Percentiles rank a stretch among this genome's conserved stretches.
phyloP scores from a whole-genome alignment of 139 green algal species.

The Pycnococcus provasolii region DNA sequence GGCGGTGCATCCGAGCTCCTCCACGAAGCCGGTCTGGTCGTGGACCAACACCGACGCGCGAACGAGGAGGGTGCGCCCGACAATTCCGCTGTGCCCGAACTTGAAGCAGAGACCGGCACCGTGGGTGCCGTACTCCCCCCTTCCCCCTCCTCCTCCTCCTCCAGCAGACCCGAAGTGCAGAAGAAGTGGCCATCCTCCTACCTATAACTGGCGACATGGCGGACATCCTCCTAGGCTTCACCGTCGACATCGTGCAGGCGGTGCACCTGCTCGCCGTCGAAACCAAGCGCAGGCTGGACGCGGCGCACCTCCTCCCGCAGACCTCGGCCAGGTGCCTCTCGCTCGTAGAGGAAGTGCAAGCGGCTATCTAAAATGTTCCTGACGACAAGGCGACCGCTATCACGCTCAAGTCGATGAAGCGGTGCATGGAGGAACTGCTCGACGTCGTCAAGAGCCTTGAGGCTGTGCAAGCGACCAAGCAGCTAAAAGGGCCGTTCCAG shows the following conservation, averaged over 20 bases:
- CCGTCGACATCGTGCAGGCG: neutral
- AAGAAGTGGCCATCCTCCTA: too few species aligned
- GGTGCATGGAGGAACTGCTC: neutral
- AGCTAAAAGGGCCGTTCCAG: neutral
- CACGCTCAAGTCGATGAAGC: neutral
- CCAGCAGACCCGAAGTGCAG: too few species aligned
- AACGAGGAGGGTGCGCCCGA: too few species aligned
- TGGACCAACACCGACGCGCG: too few species aligned
- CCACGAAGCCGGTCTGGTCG: too few species aligned
- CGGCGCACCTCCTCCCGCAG: neutral
- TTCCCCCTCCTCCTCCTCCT: too few species aligned
- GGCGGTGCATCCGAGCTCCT: too few species aligned
- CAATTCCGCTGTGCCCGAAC: too few species aligned
- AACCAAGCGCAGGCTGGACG: neutral
- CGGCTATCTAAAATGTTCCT: neutral
- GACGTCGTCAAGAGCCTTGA: neutral
- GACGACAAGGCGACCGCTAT: neutral
- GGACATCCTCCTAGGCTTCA: too few species aligned
- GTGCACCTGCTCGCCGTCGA: neutral
- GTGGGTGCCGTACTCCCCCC: too few species aligned
- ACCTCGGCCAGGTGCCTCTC: neutral
- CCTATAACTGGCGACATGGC: too few species aligned
- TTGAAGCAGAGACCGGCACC: too few species aligned
- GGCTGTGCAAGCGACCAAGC: neutral
- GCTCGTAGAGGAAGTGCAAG: neutral